Evolutionary conservation across 1,139 yeast genomes (phyloP), one percentile per base, ranked within the genome.

Genomic region (Lodderomyces oxycetoniae): DNA sequence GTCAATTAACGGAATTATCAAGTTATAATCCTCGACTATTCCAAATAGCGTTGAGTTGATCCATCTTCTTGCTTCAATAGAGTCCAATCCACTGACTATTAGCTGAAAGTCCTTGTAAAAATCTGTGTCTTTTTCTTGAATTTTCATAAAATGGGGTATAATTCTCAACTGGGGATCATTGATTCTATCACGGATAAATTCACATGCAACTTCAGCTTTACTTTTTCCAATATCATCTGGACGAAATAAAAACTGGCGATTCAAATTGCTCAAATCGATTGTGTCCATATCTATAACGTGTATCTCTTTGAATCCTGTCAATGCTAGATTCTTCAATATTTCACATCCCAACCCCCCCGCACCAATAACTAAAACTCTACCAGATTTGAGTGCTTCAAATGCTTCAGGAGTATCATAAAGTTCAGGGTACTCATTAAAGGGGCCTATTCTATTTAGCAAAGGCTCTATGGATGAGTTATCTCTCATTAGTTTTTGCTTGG

Each of bases 341-440:
- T 91, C 97, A 61, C 97, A 91, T 0, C 98, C 98, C 8, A 91
- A 63, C 0, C 98, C 98, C 2, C 97, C 97, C 1, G 97, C 96
- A 0, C 98, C 97, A 26, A 89, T 64, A 1, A 82, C 79, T 43
- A 70, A 66, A 42, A 77, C 55, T 38, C 62, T 61, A 14, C 67
- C 47, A 1, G 47, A 40, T 4, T 32, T 33, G 5, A 75, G 49
- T 4, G 66, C 53, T 1, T 43, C 26, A 3, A 43, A 26, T 4
- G 71, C 61, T 9, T 49, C 55, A 1, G 37, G 36, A 4, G 49
- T 27, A 13, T 49, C 43, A 41, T 66, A 69, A 23, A 64, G 70
- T 3, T 59, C 65, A 0, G 65, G 55, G 2, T 57, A 61, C 40
- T 66, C 73, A 40, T 66, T 67, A 45, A 49, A 69, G 1, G 74